Base-by-base conservation (phyloP, 768 basidiomycete genomes). In the Amanita pallidorosea region DNA sequence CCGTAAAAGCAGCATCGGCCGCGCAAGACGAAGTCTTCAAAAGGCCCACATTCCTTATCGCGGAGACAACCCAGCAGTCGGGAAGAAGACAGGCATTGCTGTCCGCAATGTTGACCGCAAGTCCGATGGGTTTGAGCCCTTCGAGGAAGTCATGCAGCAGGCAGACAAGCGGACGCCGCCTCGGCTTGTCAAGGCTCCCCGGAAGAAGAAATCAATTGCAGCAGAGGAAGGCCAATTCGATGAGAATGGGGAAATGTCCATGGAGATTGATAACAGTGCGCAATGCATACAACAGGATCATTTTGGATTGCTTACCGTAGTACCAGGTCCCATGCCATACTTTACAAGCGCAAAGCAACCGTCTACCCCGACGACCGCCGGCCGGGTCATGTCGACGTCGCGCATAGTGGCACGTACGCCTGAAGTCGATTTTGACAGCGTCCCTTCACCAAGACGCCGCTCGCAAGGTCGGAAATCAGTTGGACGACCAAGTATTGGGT, bases 71-170 rank as follows among this genome's bases (percentile, higher is more conserved):
- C 77, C 80, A 9, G 77, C 77, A 45, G 84, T 82, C 50, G 88
- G 88, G 15, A 88, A 86, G 74, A 85, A 80, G 62, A 90, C 88
- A 0, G 88, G 88, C 4, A 73, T 88, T 49, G 71, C 77, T 0
- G 80, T 89, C 12, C 74, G 67, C 35, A 76, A 77, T 58, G 78
- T 88, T 51, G 79, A 83, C 54, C 80, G 79, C 56, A 79, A 77
- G 61, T 85, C 85, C 22, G 88, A 88, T 63, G 88, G 85, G 25
- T 88, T 89, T 61, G 87, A 90, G 62, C 83, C 80, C 0, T 89
- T 89, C 62, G 85, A 84, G 50, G 75, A 87, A 58, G 61, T 90
- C 47, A 73, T 89, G 42, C 73, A 75, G 46, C 83, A 85, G 58
- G 84, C 76, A 2, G 83, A 85, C 65, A 74, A 74, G 45, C 70